phyloP scores from a whole-genome alignment of 306 rosid genomes.

The Gastrolobium villosum region DNA sequence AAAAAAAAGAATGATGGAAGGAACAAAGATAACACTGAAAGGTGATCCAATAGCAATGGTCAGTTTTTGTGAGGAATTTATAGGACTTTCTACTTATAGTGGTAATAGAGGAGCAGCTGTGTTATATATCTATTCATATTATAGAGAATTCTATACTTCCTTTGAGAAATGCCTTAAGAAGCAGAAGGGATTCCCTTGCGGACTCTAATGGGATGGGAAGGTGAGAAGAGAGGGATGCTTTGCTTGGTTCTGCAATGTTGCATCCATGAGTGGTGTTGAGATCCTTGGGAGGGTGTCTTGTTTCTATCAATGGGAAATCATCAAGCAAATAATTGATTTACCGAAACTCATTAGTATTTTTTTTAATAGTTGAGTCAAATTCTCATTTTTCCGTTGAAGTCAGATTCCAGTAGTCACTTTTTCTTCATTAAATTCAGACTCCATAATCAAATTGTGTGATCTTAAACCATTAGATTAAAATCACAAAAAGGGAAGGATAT shows the following conservation, averaged over 20 bases:
- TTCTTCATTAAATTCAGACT: not conserved
- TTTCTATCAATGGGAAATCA: not conserved
- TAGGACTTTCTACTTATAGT: not conserved
- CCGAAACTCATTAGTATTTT: not conserved
- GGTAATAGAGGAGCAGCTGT: not conserved
- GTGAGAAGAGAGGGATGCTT: not conserved
- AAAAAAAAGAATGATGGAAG: not conserved
- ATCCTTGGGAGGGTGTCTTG: not conserved
- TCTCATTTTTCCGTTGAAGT: not conserved
- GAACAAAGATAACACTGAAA: not conserved
- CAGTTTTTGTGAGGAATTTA: not conserved
- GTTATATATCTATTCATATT: not conserved
- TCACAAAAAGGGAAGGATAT: not conserved
- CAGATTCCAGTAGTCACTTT: not conserved
- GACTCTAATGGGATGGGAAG: not conserved
- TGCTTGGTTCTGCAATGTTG: not conserved
- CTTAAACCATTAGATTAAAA: not conserved
- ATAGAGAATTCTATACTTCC: conserved; percentile 37
- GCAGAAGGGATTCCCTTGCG: conserved; percentile 35
- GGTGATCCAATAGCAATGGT: not conserved
- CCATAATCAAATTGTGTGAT: not conserved
- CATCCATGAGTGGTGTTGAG: not conserved
- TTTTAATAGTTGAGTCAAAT: not conserved
- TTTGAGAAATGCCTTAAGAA: too few relatives aligned
- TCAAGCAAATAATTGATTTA: not conserved